These are phyloP conservation scores for Aspergillus homomorphus DNA, from an alignment of 495 filamentous ascomycete genomes.

Conservation along the genomic window DNA sequence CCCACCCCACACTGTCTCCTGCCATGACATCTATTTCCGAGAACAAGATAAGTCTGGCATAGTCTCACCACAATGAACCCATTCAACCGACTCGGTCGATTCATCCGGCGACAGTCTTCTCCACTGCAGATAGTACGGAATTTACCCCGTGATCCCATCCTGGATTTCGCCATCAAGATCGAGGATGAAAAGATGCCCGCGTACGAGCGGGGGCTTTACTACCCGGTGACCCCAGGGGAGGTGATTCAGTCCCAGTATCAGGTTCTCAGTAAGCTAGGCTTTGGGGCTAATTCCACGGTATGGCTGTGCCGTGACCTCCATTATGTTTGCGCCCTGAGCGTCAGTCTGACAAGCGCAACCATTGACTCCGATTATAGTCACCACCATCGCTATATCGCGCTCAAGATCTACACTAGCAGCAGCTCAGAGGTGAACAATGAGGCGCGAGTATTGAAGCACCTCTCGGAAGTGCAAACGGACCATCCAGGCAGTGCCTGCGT, in stretches of 20 bases:
- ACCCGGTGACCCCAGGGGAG: slow-evolving; percentile 46
- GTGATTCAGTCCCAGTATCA: slow-evolving; percentile 43
- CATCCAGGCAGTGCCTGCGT: slow-evolving; percentile 33
- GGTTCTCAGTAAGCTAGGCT: slow-evolving; percentile 51
- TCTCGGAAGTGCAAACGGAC: slow-evolving; percentile 19
- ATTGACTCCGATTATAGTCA: slow-evolving; percentile 19
- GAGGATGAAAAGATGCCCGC: slow-evolving; percentile 43
- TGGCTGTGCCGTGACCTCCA: slow-evolving; percentile 48
- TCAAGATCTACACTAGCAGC: slow-evolving; percentile 36
- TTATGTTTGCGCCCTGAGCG: slow-evolving; percentile 13
- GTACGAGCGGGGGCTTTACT: slow-evolving; percentile 40
- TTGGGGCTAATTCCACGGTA: slow-evolving; percentile 48
- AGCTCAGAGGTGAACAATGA: slow-evolving; percentile 22
- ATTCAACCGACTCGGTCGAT: not conserved
- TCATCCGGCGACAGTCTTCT: not conserved
- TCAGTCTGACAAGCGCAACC: slow-evolving; percentile 9
- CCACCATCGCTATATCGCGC: slow-evolving; percentile 32
- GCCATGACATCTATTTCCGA: too few relatives aligned
- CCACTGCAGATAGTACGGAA: not conserved
- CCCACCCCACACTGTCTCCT: too few relatives aligned
- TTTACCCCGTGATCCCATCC: not conserved
- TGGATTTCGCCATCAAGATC: slow-evolving; percentile 15
- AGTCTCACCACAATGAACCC: too few relatives aligned
- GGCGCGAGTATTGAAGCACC: slow-evolving; percentile 30
- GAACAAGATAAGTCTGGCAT: too few relatives aligned